A percentile compares a stretch with the other conserved stretches of the same genome.
Evolutionary conservation across 2,329 filamentous ascomycete species (phyloP).

Genomic region (Metarhizium guizhouense): DNA sequence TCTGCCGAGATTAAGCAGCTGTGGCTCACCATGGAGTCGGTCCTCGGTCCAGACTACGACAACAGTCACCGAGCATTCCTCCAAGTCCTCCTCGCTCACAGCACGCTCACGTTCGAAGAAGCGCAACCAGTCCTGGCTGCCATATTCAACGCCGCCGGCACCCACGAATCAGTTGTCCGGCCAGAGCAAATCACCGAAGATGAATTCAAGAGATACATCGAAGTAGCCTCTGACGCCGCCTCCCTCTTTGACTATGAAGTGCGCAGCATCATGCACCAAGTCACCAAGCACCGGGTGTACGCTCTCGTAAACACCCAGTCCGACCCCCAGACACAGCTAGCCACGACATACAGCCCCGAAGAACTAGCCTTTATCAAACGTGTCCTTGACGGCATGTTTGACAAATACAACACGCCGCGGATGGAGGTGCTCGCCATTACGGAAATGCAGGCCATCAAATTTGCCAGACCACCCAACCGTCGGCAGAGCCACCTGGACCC

Average conservation of each 20-base stretch:
- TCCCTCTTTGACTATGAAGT: conserved; percentile 84
- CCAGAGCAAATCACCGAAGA: conserved; percentile 58
- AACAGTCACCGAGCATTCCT: conserved; percentile 80
- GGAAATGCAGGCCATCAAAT: conserved; percentile 66
- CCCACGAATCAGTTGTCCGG: conserved; percentile 29
- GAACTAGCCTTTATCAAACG: conserved; percentile 88
- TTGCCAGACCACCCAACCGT: conserved; percentile 43
- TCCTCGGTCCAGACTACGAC: conserved; percentile 29
- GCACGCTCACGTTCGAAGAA: conserved; percentile 67
- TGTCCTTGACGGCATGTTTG: conserved; percentile 85
- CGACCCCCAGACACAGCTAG: conserved; percentile 77
- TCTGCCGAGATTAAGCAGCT: neutral
- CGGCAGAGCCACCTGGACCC: conserved; percentile 21
- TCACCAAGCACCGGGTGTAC: conserved; percentile 57
- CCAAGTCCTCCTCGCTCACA: conserved; percentile 75
- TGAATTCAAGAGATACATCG: conserved; percentile 60
- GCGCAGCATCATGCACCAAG: conserved; percentile 63
- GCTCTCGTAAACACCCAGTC: conserved; percentile 83
- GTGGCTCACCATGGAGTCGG: conserved; percentile 14
- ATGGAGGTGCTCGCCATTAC: conserved; percentile 78
- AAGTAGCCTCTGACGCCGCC: conserved; percentile 61
- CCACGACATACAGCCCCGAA: conserved; percentile 70
- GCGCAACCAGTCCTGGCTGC: conserved; percentile 65
- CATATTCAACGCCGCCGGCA: conserved; percentile 54
- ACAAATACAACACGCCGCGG: conserved; percentile 70